Conservation (phyloP, 805 yeast species). For the Starmerella cellae region DNA sequence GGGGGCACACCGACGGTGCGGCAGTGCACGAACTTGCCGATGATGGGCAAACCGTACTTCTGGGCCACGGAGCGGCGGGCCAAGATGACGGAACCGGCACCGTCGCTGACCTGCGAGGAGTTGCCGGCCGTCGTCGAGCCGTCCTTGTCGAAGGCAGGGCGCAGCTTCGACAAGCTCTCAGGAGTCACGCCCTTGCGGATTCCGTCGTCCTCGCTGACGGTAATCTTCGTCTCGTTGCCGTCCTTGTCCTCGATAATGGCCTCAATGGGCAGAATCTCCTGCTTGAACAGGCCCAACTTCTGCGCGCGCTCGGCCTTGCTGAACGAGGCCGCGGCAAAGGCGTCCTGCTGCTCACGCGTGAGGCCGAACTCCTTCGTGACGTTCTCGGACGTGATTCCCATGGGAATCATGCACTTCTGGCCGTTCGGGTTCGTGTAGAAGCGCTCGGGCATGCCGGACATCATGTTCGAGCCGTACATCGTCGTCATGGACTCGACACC, state of each 20-base stretch:
- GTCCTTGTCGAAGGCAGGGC: constrained; percentile 73
- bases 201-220: constrained; percentile 69
- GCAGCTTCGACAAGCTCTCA: constrained; percentile 55
- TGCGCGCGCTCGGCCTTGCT: constrained; percentile 72
- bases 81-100: constrained; percentile 81
- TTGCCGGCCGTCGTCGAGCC: constrained; percentile 93
- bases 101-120: constrained; percentile 91
- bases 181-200: constrained; percentile 80
- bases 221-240: constrained; percentile 41
- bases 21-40: constrained; percentile 70
- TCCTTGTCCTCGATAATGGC: constrained; percentile 44
- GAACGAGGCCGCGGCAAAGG: constrained; percentile 77
- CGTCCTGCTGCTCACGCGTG: constrained; percentile 64
- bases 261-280: constrained; percentile 75
- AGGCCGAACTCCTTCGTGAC: constrained; percentile 57
- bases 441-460: constrained; percentile 42
- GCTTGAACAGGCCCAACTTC: constrained; percentile 58
- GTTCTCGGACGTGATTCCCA: constrained; percentile 94
- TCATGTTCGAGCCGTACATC: constrained; percentile 69
- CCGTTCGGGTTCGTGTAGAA: constrained; percentile 36
- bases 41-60: constrained; percentile 50
- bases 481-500: constrained; percentile 94
- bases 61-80: constrained; percentile 80
- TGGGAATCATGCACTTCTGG: constrained; percentile 76
- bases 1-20: constrained; percentile 90